These are phyloP conservation scores for Pelargonium australe DNA, from an alignment of 441 rosid species.

Conservation along the genomic window DNA sequence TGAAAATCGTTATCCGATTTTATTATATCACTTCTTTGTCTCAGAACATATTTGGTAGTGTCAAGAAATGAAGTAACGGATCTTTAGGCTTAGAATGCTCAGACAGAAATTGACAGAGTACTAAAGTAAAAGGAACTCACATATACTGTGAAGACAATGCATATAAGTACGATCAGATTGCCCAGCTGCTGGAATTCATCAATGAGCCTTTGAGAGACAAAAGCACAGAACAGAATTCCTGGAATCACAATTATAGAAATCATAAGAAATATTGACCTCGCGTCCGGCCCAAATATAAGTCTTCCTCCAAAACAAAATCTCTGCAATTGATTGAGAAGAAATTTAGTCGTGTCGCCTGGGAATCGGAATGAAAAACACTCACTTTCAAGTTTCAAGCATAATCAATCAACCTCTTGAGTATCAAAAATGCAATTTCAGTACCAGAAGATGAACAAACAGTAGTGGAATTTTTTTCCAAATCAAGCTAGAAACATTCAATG, in stretches of 20 bases:
- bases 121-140: conserved; percentile 45
- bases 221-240: conserved; percentile 46
- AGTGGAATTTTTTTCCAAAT: not conserved
- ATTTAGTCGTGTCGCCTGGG: not conserved
- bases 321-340: conserved; percentile 33
- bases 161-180: conserved; percentile 46
- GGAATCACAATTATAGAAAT: conserved; percentile 50
- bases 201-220: conserved; percentile 57
- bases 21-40: too few species aligned
- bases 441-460: not conserved
- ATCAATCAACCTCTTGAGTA: not conserved
- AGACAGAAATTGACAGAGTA: not conserved
- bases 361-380: not conserved
- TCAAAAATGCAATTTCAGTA: not conserved
- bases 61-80: too few species aligned
- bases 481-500: not conserved
- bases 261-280: conserved; percentile 62
- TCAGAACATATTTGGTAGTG: not conserved
- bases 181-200: conserved; percentile 64
- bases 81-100: too few species aligned
- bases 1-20: too few species aligned
- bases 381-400: not conserved
- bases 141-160: conserved; percentile 44
- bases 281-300: conserved; percentile 93
- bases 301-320: conserved; percentile 69